These are phyloP conservation scores for Amoebophrya sp. DNA, from an alignment of 169 alveolate genomes.

Conservation along the genomic window DNA sequence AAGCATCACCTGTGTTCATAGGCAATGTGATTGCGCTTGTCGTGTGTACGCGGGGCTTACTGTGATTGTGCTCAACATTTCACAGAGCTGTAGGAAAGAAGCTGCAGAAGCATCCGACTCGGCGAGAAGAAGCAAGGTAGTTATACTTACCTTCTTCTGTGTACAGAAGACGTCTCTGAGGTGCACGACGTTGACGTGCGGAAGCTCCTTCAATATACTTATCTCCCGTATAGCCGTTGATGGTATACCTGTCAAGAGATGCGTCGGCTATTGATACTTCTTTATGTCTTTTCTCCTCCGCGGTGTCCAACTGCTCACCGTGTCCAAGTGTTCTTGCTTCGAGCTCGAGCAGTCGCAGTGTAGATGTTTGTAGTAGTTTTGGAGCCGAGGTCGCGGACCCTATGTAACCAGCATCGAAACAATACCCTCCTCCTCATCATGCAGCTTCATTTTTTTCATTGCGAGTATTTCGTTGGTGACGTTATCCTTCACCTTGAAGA, in stretches of 20 bases:
- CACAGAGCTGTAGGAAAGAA: too few relatives aligned
- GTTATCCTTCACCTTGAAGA: constrained; percentile 34
- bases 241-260: constrained; percentile 30
- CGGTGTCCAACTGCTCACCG: too few relatives aligned
- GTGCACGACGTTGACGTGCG: constrained; percentile 33
- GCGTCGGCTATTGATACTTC: too few relatives aligned
- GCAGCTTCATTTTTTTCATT: constrained; percentile 42
- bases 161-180: neutral
- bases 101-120: neutral
- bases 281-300: too few relatives aligned
- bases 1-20: constrained; percentile 23
- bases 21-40: too few relatives aligned
- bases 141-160: neutral
- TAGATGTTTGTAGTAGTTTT: too few relatives aligned
- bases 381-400: too few relatives aligned
- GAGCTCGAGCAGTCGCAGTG: too few relatives aligned
- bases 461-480: constrained; percentile 40
- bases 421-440: constrained; percentile 37
- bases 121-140: neutral
- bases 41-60: constrained; percentile 7
- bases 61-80: neutral
- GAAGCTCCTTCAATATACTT: constrained; percentile 42
- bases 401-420: too few relatives aligned
- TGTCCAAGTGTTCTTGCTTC: too few relatives aligned
- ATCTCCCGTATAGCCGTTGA: constrained; percentile 52